Evolutionary conservation across 2,329 filamentous ascomycete species (phyloP).

Genomic region (Colletotrichum simmondsii): DNA sequence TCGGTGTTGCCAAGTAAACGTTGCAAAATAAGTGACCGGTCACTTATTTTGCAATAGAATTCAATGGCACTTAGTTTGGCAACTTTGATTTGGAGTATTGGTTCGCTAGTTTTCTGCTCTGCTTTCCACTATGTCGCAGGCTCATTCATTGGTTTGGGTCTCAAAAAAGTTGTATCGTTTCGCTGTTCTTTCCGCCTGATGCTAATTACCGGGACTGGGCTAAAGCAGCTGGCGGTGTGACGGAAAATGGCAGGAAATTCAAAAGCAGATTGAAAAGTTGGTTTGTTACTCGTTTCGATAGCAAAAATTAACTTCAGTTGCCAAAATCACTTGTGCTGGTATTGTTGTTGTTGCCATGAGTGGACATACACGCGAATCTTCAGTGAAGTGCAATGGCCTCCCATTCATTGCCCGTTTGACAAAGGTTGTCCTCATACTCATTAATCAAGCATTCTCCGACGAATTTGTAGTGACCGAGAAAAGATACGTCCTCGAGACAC

Average conservation of each 20-base stretch:
- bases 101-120: not conserved
- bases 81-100: not conserved
- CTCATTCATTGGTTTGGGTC: not conserved
- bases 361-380: not conserved
- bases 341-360: not conserved
- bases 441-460: not conserved
- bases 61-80: not conserved
- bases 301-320: constrained; percentile 21
- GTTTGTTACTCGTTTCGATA: not conserved
- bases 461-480: not conserved
- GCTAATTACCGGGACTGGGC: not conserved
- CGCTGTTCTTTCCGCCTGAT: not conserved
- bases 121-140: not conserved
- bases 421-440: not conserved
- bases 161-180: constrained; percentile 11
- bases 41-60: constrained; percentile 17
- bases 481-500: no score
- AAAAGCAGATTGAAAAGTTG: constrained; percentile 23
- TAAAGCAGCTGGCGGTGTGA: constrained; percentile 2
- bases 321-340: not conserved
- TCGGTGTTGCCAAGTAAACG: constrained; percentile 39
- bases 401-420: not conserved
- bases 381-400: not conserved
- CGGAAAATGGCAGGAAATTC: constrained; percentile 10
- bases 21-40: constrained; percentile 10